A percentile compares a stretch with the other conserved stretches of the same genome.
These are phyloP conservation scores for Elaeis oleifera DNA, from an alignment of 202 grass and related monocot species.

Conservation along the genomic window DNA sequence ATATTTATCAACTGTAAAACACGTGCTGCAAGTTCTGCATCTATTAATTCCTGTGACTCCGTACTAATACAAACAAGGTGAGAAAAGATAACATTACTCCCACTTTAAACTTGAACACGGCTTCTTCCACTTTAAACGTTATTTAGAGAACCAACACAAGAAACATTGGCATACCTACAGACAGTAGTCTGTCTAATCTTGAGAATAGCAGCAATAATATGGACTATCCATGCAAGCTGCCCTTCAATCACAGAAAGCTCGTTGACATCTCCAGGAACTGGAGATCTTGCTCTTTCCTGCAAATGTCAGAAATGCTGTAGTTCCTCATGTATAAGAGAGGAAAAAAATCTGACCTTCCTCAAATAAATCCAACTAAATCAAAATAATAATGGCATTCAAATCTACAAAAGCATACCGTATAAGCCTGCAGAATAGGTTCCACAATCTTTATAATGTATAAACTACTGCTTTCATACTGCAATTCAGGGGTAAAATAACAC, in stretches of 20 bases:
- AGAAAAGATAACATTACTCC: background rate
- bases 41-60: constrained; percentile 90
- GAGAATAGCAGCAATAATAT: constrained; percentile 94
- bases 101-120: background rate
- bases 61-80: constrained; percentile 39
- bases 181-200: constrained; percentile 74
- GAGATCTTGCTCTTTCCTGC: constrained; percentile 84
- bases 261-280: constrained; percentile 53
- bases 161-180: constrained; percentile 43
- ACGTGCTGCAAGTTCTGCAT: constrained; percentile 88
- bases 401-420: constrained; percentile 53
- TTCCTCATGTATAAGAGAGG: too few species aligned
- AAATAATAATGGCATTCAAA: too few species aligned
- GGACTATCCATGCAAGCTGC: constrained; percentile 95
- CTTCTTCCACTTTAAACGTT: too few species aligned
- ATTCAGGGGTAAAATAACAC: constrained; percentile 10
- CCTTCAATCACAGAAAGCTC: constrained; percentile 92
- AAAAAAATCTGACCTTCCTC: too few species aligned
- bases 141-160: background rate
- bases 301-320: constrained; percentile 16
- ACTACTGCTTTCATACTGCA: constrained; percentile 93
- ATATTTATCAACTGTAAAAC: constrained; percentile 94
- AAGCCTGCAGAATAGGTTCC: constrained; percentile 98
- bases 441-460: constrained; percentile 93
- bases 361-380: too few species aligned